Evolutionary conservation across 108 stramenopile species (phyloP).

Genomic region (Nitzschia sp.): DNA sequence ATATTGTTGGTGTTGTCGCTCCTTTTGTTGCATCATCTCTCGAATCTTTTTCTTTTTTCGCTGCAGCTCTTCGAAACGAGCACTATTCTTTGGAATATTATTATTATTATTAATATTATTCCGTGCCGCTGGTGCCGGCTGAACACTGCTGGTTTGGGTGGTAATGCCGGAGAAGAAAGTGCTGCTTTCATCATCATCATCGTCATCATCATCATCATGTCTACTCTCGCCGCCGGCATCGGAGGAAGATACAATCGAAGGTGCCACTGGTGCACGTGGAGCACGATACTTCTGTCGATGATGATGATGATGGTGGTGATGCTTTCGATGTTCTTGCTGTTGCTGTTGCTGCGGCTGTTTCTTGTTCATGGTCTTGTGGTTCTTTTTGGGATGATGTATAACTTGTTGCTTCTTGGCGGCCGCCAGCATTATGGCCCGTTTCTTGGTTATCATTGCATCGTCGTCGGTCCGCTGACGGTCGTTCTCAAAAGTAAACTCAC

Average conservation of each 20-base stretch:
- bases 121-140: too few species aligned
- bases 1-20: not conserved
- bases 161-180: not conserved
- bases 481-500: not conserved
- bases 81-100: too few species aligned
- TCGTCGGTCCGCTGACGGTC: not conserved
- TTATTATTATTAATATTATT: too few species aligned
- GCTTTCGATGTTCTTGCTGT: not conserved
- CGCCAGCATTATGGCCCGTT: too few species aligned
- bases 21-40: not conserved
- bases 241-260: not conserved
- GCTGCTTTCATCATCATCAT: not conserved
- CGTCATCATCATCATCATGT: too few species aligned
- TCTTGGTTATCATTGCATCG: too few species aligned
- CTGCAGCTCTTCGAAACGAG: not conserved
- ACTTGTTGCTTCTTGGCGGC: too few species aligned
- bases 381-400: too few species aligned
- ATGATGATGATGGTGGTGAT: not conserved
- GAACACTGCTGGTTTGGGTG: not conserved
- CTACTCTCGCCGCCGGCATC: too few species aligned
- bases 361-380: not conserved
- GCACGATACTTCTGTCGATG: not conserved
- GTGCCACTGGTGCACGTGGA: not conserved
- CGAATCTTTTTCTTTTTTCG: not conserved
- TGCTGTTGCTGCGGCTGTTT: not conserved